Evolutionary conservation across 176 grass and related monocot genomes (phyloP).

Genomic region (Phoenix dactylifera): DNA sequence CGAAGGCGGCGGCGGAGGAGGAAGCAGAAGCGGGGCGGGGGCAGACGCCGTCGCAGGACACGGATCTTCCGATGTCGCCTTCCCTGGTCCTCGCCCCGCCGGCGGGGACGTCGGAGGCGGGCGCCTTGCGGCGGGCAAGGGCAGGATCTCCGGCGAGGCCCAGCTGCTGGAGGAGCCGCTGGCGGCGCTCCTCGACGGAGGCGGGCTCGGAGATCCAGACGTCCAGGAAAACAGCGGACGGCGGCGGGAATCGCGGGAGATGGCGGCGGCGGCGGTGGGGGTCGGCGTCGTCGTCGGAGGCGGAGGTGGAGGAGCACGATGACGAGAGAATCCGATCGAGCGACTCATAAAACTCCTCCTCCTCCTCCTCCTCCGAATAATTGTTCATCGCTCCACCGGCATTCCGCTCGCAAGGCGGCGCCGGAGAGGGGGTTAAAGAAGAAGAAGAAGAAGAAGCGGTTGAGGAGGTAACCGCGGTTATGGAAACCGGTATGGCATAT

Average conservation of each 20-base stretch:
- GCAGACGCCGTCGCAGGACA: background rate
- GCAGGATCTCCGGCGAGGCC: slow-evolving; percentile 45
- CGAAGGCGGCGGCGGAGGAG: background rate
- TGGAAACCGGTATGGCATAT: too few species aligned
- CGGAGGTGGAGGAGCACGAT: slow-evolving; percentile 55
- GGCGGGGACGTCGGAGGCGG: background rate
- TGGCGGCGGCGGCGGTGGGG: slow-evolving; percentile 3
- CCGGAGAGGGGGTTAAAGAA: background rate
- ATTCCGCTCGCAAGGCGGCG: slow-evolving; percentile 22
- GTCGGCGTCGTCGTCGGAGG: background rate
- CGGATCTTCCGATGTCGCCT: background rate
- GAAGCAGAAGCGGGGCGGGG: background rate
- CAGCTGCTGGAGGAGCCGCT: slow-evolving; percentile 51
- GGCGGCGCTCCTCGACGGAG: slow-evolving; percentile 61
- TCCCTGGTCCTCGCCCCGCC: too few species aligned
- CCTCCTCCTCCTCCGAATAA: slow-evolving; percentile 43
- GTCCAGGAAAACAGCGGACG: slow-evolving; percentile 32
- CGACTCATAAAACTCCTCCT: slow-evolving; percentile 78
- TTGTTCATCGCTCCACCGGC: slow-evolving; percentile 56
- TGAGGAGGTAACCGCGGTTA: too few species aligned
- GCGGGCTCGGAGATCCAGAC: slow-evolving; percentile 62
- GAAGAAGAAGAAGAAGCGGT: too few species aligned
- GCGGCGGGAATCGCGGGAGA: slow-evolving; percentile 3
- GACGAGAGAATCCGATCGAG: slow-evolving; percentile 81
- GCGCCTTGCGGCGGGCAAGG: slow-evolving; percentile 5